phyloP scores from a whole-genome alignment of 2,329 filamentous ascomycete genomes.

The Botryotinia globosa region DNA sequence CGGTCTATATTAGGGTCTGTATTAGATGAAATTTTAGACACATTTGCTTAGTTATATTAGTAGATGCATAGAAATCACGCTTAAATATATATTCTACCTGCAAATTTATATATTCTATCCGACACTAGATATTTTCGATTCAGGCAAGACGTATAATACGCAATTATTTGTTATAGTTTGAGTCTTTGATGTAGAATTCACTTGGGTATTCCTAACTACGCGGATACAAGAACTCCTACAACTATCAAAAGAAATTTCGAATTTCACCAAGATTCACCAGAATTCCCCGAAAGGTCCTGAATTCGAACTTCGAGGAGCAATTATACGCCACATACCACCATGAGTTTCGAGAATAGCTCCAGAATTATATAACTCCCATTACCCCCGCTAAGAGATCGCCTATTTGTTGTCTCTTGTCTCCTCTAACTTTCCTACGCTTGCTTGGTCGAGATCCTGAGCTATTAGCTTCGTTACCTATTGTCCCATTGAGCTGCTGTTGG shows the following conservation, averaged over 20 bases:
- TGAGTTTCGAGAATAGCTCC: background rate
- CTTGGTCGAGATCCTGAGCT: background rate
- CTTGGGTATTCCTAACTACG: background rate
- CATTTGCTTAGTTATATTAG: background rate
- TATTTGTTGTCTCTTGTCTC: background rate
- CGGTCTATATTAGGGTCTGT: background rate
- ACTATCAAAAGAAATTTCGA: background rate
- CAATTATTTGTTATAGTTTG: background rate
- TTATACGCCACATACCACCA: no score
- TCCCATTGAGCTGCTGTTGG: background rate
- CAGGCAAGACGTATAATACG: background rate
- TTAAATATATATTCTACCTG: background rate
- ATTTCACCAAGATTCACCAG: background rate
- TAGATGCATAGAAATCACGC: background rate
- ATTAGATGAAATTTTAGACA: background rate
- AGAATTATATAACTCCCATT: background rate
- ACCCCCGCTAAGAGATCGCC: background rate
- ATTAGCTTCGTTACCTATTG: background rate
- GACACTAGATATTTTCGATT: background rate
- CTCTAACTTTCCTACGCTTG: conserved; percentile 8
- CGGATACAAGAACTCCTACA: background rate
- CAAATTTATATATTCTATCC: background rate
- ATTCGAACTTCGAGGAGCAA: no score
- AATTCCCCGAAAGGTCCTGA: background rate
- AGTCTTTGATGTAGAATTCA: background rate